Percentiles rank a stretch among this genome's conserved stretches.
Conservation (phyloP, 2,329 filamentous ascomycete species). For the Verticillium tricorpus region DNA sequence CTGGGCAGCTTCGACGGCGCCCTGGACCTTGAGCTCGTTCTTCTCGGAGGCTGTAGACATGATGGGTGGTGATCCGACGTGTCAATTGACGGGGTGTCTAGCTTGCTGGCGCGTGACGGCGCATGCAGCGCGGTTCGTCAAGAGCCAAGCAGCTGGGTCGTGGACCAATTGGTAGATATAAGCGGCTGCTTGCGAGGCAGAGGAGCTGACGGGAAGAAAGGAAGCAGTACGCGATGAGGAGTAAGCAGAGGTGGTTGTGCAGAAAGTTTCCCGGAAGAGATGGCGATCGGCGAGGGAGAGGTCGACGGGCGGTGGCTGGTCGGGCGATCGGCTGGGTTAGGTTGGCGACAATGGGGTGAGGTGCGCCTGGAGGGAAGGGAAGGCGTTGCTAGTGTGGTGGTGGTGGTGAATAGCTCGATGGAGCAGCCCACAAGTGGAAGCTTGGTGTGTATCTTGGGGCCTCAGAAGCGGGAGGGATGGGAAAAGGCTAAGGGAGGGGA, state of each 20-base stretch:
- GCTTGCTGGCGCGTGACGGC: slow-evolving; percentile 4
- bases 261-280: neutral
- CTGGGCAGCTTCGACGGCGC: slow-evolving; percentile 69
- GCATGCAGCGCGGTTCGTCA: slow-evolving; percentile 6
- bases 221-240: slow-evolving; percentile 5
- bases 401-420: slow-evolving; percentile 12
- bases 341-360: neutral
- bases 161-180: neutral
- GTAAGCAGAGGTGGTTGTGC: neutral
- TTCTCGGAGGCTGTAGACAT: slow-evolving; percentile 25
- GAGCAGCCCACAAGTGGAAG: neutral
- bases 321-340: slow-evolving; percentile 5
- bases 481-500: slow-evolving; percentile 19
- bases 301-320: slow-evolving; percentile 10
- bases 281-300: slow-evolving; percentile 2
- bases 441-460: neutral
- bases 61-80: slow-evolving; percentile 5
- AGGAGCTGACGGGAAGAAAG: slow-evolving; percentile 2
- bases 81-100: slow-evolving; percentile 10
- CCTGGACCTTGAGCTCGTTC: slow-evolving; percentile 75
- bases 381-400: slow-evolving; percentile 12
- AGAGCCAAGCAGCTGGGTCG: neutral
- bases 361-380: neutral
- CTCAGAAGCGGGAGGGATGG: neutral
- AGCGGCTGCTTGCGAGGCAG: neutral